Evolutionary conservation across 2,329 filamentous ascomycete species (phyloP).

Genomic region (Curvularia hawaiiensis): DNA sequence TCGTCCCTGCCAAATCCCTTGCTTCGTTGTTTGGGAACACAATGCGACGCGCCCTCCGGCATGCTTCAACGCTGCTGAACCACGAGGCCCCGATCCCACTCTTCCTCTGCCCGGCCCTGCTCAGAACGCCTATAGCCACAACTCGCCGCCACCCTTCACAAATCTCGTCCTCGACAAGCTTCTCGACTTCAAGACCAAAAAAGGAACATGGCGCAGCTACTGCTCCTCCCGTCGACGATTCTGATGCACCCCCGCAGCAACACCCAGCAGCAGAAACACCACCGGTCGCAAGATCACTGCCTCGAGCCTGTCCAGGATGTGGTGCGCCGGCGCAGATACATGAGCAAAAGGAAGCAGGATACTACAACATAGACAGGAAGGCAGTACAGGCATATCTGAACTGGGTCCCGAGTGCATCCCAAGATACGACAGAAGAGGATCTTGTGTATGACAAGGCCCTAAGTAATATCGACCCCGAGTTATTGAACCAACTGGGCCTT

Average conservation of each 20-base stretch:
- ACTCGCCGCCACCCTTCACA: conserved; percentile 13
- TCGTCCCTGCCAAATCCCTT: neutral
- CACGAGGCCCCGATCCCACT: conserved; percentile 35
- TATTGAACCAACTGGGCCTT: conserved; percentile 41
- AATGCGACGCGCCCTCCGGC: conserved; percentile 42
- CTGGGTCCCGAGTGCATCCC: conserved; percentile 27
- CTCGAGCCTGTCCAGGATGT: conserved; percentile 65
- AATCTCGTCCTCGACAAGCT: conserved; percentile 18
- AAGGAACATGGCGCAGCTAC: conserved; percentile 24
- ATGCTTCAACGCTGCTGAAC: conserved; percentile 34
- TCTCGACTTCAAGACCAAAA: conserved; percentile 31
- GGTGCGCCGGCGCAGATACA: conserved; percentile 65
- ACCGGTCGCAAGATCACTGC: conserved; percentile 44
- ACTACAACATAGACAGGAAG: conserved; percentile 58
- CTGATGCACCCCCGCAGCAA: conserved; percentile 1
- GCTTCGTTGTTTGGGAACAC: conserved; percentile 13
- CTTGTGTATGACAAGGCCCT: conserved; percentile 46
- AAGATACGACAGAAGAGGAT: conserved; percentile 37
- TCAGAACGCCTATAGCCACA: conserved; percentile 23
- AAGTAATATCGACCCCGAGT: conserved; percentile 32
- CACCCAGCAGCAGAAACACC: conserved; percentile 5
- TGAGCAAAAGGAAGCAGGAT: conserved; percentile 61
- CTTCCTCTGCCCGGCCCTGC: conserved; percentile 45
- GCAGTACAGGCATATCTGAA: conserved; percentile 51
- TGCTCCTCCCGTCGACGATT: conserved; percentile 12